These are phyloP conservation scores for Elongisporangium anandrum DNA, from an alignment of 352 stramenopile species.

Conservation along the genomic window DNA sequence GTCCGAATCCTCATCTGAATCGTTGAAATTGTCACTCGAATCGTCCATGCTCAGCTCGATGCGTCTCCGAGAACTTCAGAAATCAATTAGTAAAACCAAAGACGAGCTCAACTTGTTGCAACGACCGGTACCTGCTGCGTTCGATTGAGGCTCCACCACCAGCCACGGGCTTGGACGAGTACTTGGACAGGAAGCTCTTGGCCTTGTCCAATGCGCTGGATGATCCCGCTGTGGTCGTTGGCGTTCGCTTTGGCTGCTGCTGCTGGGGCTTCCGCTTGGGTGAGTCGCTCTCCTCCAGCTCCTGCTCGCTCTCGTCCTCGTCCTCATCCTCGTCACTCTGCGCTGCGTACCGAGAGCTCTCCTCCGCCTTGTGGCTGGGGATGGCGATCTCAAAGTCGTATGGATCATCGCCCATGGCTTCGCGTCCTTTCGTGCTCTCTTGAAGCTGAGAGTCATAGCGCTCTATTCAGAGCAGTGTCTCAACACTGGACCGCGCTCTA, in stretches of 20 bases:
- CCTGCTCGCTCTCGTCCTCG: constrained; percentile 1
- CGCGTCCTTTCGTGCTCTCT: neutral
- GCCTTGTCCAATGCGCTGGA: constrained; percentile 56
- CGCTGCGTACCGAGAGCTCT: neutral
- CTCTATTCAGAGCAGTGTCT: neutral
- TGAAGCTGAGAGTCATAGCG: neutral
- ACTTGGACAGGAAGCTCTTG: constrained; percentile 73
- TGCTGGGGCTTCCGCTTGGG: constrained; percentile 14
- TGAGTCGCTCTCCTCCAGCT: constrained; percentile 7
- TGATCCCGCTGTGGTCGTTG: constrained; percentile 1
- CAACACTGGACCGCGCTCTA: neutral
- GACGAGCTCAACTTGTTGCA: constrained; percentile 1
- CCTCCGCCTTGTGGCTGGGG: constrained; percentile 7
- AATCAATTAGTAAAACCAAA: constrained; percentile 4
- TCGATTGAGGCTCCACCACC: constrained; percentile 1
- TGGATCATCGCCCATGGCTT: constrained; percentile 19
- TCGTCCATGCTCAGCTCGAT: constrained; percentile 55
- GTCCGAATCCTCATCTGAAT: constrained; percentile 10
- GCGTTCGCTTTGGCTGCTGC: constrained; percentile 7
- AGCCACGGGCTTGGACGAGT: constrained; percentile 29
- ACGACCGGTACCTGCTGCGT: neutral
- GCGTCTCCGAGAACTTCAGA: constrained; percentile 11
- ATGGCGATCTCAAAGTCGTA: constrained; percentile 56
- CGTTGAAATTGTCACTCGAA: constrained; percentile 29
- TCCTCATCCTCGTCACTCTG: constrained; percentile 3